Evolutionary conservation across 345 rosid species (phyloP), one percentile per base, ranked within the genome.

Genomic region (Balakata baccata): DNA sequence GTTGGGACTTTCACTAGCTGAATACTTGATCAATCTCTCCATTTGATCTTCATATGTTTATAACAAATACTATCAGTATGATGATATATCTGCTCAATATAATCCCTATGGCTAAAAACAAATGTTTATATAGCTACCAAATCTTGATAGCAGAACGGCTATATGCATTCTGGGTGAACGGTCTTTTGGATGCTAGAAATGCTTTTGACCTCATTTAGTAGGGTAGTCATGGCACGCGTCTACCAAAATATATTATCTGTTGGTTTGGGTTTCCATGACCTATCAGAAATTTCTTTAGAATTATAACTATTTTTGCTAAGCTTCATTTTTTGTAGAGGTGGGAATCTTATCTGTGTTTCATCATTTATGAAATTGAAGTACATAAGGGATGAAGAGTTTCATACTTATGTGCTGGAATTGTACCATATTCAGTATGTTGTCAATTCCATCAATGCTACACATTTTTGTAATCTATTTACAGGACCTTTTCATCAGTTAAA

Each of bases 381-480:
- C 46, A 37, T 17, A 45, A 43, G 56, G 23, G 54, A 6, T 78
- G 76, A 63, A 82, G 66, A 56, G 20, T 46, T 25, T 59, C 39
- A 14, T 34, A 13, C 49, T n/a, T 58, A 11, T 72, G 63, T n/a
- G 56, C 23, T 62, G 45, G 47, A 38, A 60, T 57, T 20, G 3
- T n/a, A 62, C 46, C 57, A 68, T 54, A 10, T n/a, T 71, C 22
- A 46, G 50, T 22, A 53, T 11, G 13, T 52, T 51, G 10, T 61
- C 65, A 38, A 18, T 53, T 16, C 65, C n/a, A 6, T 20, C 71
- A 25, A 17, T 43, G 53, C 45, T 75, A 68, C 67, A 37, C 50
- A 63, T 11, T 66, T 37, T 63, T 45, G 22, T 64, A 50, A 38
- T 50, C 61, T 38, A 50, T 74, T 78, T 14, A 54, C 49, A 58